Evolutionary conservation across 305 asterid species (phyloP), one percentile per base, ranked within the genome.

Genomic region (Plantago lanceolata): DNA sequence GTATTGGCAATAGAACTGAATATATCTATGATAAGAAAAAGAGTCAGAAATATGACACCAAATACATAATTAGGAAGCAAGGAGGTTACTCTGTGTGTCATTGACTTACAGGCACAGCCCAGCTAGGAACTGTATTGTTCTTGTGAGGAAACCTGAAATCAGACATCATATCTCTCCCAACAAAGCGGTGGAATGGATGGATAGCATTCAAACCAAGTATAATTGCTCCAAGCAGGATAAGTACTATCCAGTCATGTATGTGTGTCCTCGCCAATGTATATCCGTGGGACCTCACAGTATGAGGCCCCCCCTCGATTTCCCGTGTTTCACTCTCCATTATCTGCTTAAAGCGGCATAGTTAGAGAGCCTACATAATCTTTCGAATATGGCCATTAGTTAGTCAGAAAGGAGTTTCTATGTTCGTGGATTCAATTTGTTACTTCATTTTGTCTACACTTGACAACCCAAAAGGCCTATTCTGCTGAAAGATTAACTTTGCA

Each of bases 131-230:
- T 2, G 92, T 89, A 69, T 75, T 80, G 63, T 51, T 71, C 73
- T 82, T 82, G 64, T 73, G 44, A 20, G 96, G 96, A 74, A 82
- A 87, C 78, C 75, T 86, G 56, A 91, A 82, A 75, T 86, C 95
- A 55, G 79, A 67, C 94, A 89, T 85, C 98, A 92, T 89, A 72
- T 87, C 95, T 80, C 82, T 84, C 67, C 96, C 93, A 43, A 92
- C 96, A 78, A 82, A 89, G 35, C 94, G 94, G 44, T 82, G 75
- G 66, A 83, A 89, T 16, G 96, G 98, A 67, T 78, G 72, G 72
- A 89, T 80, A 54, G 66, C 16, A 74, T 84, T 79, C 73, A 92
- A 76, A 57, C 71, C 51, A 7, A 53, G 15, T 53, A 71, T 57
- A 49, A 83, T 70, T 18, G 57, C 70, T 45, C 71, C 76, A 35